Base-by-base conservation (phyloP, 192 early-diverging fungal species). In the Coemansia sp. region DNA sequence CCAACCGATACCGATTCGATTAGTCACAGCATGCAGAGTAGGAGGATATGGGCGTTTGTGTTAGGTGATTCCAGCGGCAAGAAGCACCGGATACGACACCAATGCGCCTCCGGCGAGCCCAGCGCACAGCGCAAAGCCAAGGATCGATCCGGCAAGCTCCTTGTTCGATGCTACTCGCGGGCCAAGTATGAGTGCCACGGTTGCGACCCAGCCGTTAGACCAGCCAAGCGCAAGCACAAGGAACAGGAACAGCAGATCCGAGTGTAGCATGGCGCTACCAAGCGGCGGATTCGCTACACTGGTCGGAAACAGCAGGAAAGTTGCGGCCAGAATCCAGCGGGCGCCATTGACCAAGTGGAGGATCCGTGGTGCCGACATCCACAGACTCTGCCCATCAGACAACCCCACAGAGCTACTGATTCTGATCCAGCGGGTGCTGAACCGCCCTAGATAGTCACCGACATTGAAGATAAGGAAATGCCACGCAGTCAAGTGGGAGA, bases 391-490 rank as follows among this genome's bases (percentile, higher is more conserved):
- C 6, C 19, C 50, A 22, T 17, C 5, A 40, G 56, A 37, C n/a
- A 13, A 16, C 56, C 16, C 12, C 46, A 48, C 4, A 3, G 9
- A 40, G 5, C 32, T 8, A 14, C 12, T 45, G 59, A 64, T 60
- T 14, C 45, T 53, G 25, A 83, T 32, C 53, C 84, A 80, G 57
- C 83, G 81, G 32, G 86, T 87, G 20, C 87, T 70, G 19, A 72
- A 64, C 20, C 87, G 82, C 1, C 92, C 92, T 7, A 87, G 43
- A 85, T 88, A 94, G 60, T 94, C 92, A 61, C 89, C 89, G 25
- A 91, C 9, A 66, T 91, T 92, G 66, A 87, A 92, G 8, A 87
- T 49, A 51, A 94, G 72, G 57, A 94, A 94, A 60, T 91, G 90
- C 49, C 91, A 77, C 2, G 90, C 85, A 32, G 90, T 86, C 22